Conservation (phyloP, 371 early-diverging fungal genomes). For the Mucor circinelloides region DNA sequence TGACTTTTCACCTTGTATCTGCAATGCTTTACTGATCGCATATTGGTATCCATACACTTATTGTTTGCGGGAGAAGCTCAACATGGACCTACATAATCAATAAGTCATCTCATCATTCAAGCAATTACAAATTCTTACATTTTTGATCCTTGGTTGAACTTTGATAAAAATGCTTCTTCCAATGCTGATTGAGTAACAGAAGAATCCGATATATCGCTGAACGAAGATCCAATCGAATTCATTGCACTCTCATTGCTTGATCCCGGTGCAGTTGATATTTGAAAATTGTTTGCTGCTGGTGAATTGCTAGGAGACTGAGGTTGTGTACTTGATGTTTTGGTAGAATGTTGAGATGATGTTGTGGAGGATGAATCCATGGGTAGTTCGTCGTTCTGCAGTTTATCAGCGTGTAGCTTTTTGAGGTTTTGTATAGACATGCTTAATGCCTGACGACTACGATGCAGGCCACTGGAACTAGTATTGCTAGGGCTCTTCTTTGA, state of each 20-base stretch:
- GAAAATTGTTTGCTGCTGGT: background rate
- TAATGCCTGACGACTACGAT: slow-evolving; percentile 9
- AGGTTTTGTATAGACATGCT: slow-evolving; percentile 19
- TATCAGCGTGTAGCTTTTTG: slow-evolving; percentile 1
- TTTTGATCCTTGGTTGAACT: slow-evolving; percentile 57
- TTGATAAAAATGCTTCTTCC: slow-evolving; percentile 62
- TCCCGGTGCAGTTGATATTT: slow-evolving; percentile 7
- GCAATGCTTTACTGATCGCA: background rate
- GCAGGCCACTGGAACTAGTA: background rate
- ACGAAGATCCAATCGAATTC: slow-evolving; percentile 58
- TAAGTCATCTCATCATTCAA: background rate
- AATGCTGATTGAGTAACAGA: slow-evolving; percentile 64
- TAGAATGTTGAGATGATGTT: background rate
- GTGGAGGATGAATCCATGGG: background rate
- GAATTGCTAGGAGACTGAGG: slow-evolving; percentile 4
- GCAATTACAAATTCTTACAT: slow-evolving; percentile 36
- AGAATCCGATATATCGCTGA: slow-evolving; percentile 62
- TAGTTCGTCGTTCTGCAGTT: background rate
- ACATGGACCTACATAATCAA: slow-evolving; percentile 12
- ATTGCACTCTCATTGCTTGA: slow-evolving; percentile 40
- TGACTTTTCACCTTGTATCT: background rate
- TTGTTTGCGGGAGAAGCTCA: slow-evolving; percentile 21
- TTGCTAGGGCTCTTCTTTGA: background rate
- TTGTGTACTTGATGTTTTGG: background rate
- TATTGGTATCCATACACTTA: background rate